Percentiles rank a stretch among this genome's conserved stretches.
Conservation (phyloP, 2,329 filamentous ascomycete genomes). For the Pseudogymnoascus pannorum region DNA sequence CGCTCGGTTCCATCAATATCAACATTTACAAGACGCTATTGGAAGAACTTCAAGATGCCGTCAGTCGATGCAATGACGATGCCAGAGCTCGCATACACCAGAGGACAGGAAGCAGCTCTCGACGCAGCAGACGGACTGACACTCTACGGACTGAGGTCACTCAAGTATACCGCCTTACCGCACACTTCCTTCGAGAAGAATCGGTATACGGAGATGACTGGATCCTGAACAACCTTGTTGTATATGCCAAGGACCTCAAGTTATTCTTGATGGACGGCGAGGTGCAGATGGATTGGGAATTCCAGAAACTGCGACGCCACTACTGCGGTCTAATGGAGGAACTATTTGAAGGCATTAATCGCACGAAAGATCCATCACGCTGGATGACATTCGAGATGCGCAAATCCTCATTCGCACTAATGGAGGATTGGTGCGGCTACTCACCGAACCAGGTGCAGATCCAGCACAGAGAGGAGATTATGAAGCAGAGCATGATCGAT, state of each 20-base stretch:
- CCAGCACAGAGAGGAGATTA: slow-evolving; percentile 72
- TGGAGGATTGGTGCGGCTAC: slow-evolving; percentile 99
- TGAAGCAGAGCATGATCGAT: slow-evolving; percentile 77
- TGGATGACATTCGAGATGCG: slow-evolving; percentile 98
- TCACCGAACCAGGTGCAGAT: slow-evolving; percentile 85
- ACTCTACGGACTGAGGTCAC: slow-evolving; percentile 88
- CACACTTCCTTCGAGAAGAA: slow-evolving; percentile 73
- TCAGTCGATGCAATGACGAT: slow-evolving; percentile 80
- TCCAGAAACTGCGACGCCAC: slow-evolving; percentile 82
- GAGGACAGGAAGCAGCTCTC: slow-evolving; percentile 73
- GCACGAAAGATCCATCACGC: slow-evolving; percentile 72
- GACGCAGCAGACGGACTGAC: slow-evolving; percentile 77
- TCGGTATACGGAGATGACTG: slow-evolving; percentile 82
- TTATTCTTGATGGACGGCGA: slow-evolving; percentile 92
- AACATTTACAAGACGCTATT: slow-evolving; percentile 87
- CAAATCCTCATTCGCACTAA: slow-evolving; percentile 89
- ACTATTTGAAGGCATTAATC: slow-evolving; percentile 84
- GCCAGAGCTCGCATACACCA: slow-evolving; percentile 82
- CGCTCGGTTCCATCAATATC: slow-evolving; percentile 89
- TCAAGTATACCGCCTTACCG: slow-evolving; percentile 89
- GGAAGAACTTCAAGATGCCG: slow-evolving; percentile 81
- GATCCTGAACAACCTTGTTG: slow-evolving; percentile 80
- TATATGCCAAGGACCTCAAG: slow-evolving; percentile 85
- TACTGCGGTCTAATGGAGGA: slow-evolving; percentile 93
- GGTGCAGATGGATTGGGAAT: slow-evolving; percentile 90